A percentile compares a stretch with the other conserved stretches of the same genome.
Conservation (phyloP, 176 grass and related monocot genomes). For the Puya raimondii region DNA sequence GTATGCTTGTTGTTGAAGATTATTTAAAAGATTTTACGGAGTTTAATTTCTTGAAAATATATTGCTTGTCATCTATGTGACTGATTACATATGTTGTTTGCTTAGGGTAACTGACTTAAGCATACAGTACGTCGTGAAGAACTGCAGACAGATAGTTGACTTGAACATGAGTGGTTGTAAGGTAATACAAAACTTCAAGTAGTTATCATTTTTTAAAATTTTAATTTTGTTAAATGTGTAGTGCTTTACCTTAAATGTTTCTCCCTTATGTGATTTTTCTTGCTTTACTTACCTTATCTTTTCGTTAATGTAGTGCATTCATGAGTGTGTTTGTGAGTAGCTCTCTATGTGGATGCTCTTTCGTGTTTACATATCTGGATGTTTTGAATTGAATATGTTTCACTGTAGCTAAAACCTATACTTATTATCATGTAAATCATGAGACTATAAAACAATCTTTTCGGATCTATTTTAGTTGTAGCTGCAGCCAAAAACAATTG, state of each 20-base stretch:
- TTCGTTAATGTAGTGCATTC: no score
- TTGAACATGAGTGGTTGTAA: constrained; percentile 95
- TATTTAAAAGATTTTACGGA: background rate
- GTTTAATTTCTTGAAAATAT: no score
- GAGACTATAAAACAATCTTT: no score
- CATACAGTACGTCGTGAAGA: constrained; percentile 49
- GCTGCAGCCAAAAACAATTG: no score
- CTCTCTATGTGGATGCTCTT: no score
- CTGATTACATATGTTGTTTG: background rate
- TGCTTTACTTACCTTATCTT: background rate
- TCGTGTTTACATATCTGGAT: background rate
- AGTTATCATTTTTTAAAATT: background rate
- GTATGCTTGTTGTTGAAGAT: constrained; percentile 35
- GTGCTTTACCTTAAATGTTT: constrained; percentile 7
- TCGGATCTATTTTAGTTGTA: background rate
- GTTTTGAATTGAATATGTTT: background rate
- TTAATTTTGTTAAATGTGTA: constrained; percentile 5
- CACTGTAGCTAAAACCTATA: no score
- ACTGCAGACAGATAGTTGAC: constrained; percentile 55
- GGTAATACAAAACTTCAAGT: constrained; percentile 22
- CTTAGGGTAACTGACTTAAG: constrained; percentile 57
- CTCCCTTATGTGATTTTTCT: background rate
- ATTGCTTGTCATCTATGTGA: background rate
- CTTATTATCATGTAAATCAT: no score
- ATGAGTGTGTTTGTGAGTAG: no score